Evolutionary conservation across 768 basidiomycete species (phyloP).

Genomic region (Lentinus brumalis): DNA sequence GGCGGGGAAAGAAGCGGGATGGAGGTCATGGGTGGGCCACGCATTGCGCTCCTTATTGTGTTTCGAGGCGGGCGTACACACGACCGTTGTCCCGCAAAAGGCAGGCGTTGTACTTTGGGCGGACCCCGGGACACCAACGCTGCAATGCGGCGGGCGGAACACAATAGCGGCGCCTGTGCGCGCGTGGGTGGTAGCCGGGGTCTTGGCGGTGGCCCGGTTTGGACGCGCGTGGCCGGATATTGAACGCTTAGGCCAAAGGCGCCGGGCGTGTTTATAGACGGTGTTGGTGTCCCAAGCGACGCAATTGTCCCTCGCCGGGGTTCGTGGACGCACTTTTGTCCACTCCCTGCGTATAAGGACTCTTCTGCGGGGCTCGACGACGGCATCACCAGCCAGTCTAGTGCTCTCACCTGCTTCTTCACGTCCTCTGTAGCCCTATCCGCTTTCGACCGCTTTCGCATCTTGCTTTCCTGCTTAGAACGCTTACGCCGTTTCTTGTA

Average conservation of each 20-base stretch:
- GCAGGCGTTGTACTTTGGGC: constrained; percentile 21
- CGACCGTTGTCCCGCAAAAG: constrained; percentile 19
- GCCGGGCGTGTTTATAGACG: constrained; percentile 26
- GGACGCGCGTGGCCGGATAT: constrained; percentile 12
- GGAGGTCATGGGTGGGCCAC: constrained; percentile 8
- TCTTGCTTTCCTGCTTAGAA: neutral
- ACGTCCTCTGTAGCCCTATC: constrained; percentile 23
- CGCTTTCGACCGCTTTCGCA: constrained; percentile 6
- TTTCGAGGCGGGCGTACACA: neutral
- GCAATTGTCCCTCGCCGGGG: constrained; percentile 25
- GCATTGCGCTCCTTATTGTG: constrained; percentile 21
- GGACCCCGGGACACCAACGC: constrained; percentile 2
- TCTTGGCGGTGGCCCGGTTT: neutral
- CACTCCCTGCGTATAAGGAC: constrained; percentile 22
- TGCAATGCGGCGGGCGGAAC: neutral
- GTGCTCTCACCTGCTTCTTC: constrained; percentile 20
- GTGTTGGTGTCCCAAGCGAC: constrained; percentile 19
- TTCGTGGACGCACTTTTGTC: constrained; percentile 29
- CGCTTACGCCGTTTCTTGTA: neutral
- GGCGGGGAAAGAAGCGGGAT: neutral
- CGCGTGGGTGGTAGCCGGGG: constrained; percentile 9
- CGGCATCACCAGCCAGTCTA: constrained; percentile 30
- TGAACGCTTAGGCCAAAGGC: constrained; percentile 7
- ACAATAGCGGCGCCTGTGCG: constrained; percentile 16
- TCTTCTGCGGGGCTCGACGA: constrained; percentile 3